Conservation (phyloP, 208 protist species). For the Leptomonas seymouri region DNA sequence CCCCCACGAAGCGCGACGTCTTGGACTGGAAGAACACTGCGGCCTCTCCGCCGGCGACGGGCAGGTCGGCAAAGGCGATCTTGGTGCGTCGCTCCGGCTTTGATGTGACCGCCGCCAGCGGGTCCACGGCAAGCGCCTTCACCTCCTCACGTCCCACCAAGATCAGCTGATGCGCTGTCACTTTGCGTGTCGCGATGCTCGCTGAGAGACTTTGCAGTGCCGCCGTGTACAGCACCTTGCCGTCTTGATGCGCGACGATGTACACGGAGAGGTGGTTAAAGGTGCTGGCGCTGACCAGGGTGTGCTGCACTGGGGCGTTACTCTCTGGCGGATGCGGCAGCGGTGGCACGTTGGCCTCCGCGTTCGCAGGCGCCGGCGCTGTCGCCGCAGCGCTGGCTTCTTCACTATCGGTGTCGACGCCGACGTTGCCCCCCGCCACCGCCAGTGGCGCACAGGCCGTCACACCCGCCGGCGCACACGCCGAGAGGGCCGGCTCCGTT, state of each 20-base stretch:
- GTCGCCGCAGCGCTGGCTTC: not conserved
- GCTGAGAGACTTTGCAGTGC: conserved; percentile 72
- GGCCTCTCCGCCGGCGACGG: conserved; percentile 15
- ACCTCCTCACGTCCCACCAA: conserved; percentile 56
- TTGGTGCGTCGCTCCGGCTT: conserved; percentile 13
- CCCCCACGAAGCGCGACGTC: conserved; percentile 57
- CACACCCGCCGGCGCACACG: conserved; percentile 10
- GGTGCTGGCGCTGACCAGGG: conserved; percentile 70
- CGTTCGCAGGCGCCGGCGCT: conserved; percentile 8
- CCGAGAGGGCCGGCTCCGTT: conserved; percentile 13
- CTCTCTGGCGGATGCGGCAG: conserved; percentile 31
- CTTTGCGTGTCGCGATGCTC: conserved; percentile 66
- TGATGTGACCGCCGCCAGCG: conserved; percentile 7
- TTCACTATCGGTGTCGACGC: not conserved
- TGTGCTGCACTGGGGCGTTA: conserved; percentile 64
- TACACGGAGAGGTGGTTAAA: conserved; percentile 85
- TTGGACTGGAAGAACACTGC: conserved; percentile 31
- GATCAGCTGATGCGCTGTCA: conserved; percentile 76
- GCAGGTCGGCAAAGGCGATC: conserved; percentile 28
- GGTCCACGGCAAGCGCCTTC: conserved; percentile 8
- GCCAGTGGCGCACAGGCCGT: conserved; percentile 6
- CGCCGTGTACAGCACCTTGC: conserved; percentile 49
- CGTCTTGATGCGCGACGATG: conserved; percentile 71
- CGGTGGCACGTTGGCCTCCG: conserved; percentile 38
- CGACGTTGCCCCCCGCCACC: conserved; percentile 10